Evolutionary conservation across 495 filamentous ascomycete species (phyloP).

Genomic region (Melanomma pulvis-pyrius): DNA sequence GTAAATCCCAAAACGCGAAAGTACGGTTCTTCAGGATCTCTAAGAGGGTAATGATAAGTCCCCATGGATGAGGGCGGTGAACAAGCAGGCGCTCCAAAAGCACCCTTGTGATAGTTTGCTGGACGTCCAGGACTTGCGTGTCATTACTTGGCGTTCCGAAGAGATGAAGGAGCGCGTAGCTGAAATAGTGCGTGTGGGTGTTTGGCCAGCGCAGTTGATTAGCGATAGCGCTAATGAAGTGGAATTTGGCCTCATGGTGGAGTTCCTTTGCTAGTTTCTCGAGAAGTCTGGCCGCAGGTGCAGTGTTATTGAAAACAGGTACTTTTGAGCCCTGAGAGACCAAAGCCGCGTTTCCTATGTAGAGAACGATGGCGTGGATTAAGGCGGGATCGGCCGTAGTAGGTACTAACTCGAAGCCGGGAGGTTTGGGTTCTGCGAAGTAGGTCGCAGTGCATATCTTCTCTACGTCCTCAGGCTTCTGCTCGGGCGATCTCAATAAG

Average conservation of each 20-base stretch:
- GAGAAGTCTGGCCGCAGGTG: constrained; percentile 74
- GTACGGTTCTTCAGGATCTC: constrained; percentile 89
- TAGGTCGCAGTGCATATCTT: constrained; percentile 70
- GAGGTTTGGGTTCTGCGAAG: constrained; percentile 54
- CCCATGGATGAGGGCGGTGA: constrained; percentile 95
- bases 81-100: constrained; percentile 85
- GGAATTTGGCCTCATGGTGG: constrained; percentile 78
- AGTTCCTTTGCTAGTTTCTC: constrained; percentile 73
- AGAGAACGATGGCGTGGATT: constrained; percentile 79
- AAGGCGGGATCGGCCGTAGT: constrained; percentile 70
- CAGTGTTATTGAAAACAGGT: constrained; percentile 67
- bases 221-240: constrained; percentile 78
- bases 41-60: constrained; percentile 83
- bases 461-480: constrained; percentile 67
- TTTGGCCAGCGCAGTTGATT: constrained; percentile 92
- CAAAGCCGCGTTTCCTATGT: constrained; percentile 75
- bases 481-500: constrained; percentile 57
- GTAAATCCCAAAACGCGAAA: constrained; percentile 87
- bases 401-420: constrained; percentile 61
- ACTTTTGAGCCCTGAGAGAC: constrained; percentile 59
- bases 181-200: constrained; percentile 90
- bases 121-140: constrained; percentile 76
- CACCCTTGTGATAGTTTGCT: constrained; percentile 86
- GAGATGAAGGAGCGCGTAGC: constrained; percentile 79
- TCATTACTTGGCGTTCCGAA: constrained; percentile 78